Percentiles rank a stretch among this genome's conserved stretches.
Evolutionary conservation across 805 yeast species (phyloP).

Genomic region (Suhomyces emberorum): DNA sequence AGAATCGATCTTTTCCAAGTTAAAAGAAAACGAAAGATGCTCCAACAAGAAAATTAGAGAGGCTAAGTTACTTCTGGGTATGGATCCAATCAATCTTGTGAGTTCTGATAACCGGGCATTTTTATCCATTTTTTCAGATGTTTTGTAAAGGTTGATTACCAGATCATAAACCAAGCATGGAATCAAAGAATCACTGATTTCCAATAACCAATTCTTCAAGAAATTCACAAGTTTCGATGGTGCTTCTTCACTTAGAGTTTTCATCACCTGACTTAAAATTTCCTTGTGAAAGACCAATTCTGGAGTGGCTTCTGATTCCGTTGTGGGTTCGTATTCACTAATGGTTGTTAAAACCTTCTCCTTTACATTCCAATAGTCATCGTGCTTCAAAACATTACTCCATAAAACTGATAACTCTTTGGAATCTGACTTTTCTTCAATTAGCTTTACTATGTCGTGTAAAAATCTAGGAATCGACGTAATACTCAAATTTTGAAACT

Average conservation of each 20-base stretch:
- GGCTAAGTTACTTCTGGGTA: conserved; percentile 40
- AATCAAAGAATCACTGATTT: conserved; percentile 38
- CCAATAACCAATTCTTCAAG: conserved; percentile 39
- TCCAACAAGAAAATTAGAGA: conserved; percentile 35
- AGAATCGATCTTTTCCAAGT: conserved; percentile 19
- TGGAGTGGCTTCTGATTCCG: conserved; percentile 10
- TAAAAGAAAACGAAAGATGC: conserved; percentile 27
- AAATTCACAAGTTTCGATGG: conserved; percentile 24
- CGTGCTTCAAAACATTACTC: conserved; percentile 30
- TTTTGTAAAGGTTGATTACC: conserved; percentile 18
- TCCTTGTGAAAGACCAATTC: conserved; percentile 21
- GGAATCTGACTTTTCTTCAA: conserved; percentile 12
- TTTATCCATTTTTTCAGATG: not conserved
- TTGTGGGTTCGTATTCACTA: conserved; percentile 14
- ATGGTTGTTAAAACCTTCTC: conserved; percentile 22
- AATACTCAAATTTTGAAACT: conserved; percentile 17
- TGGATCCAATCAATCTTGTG: conserved; percentile 24
- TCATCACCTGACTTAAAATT: conserved; percentile 2
- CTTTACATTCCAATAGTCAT: conserved; percentile 35
- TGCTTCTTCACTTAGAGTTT: conserved; percentile 7
- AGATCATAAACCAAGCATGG: conserved; percentile 41
- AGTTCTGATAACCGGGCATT: conserved; percentile 15
- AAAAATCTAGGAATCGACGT: conserved; percentile 34
- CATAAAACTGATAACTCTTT: conserved; percentile 14
- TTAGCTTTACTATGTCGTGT: conserved; percentile 16